Conservation (phyloP, 345 rosid species). For the Laguncularia racemosa region DNA sequence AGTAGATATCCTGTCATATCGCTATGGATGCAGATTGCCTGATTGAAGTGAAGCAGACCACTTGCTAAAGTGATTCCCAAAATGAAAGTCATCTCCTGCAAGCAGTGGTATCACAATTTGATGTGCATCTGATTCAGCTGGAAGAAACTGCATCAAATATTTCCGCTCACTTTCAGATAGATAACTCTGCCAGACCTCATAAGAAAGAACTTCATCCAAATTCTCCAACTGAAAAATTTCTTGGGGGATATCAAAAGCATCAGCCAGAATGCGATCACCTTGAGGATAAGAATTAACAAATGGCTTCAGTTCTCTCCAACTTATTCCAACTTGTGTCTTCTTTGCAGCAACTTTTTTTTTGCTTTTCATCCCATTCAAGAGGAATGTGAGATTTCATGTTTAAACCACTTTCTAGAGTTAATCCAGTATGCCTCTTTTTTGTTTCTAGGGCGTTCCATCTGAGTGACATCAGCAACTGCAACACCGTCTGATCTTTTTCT, state of each 20-base stretch:
- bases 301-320: constrained; percentile 56
- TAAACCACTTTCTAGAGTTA: constrained; percentile 29
- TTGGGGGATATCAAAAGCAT: constrained; percentile 51
- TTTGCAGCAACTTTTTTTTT: constrained; percentile 63
- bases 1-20: constrained; percentile 59
- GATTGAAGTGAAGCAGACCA: constrained; percentile 78
- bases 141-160: constrained; percentile 71
- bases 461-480: constrained; percentile 41
- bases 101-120: constrained; percentile 54
- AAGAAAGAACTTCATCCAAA: constrained; percentile 60
- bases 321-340: constrained; percentile 77
- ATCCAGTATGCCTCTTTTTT: constrained; percentile 55
- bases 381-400: constrained; percentile 56
- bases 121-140: constrained; percentile 45
- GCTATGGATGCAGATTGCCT: constrained; percentile 73
- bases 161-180: constrained; percentile 67
- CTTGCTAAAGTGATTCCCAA: constrained; percentile 70
- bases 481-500: constrained; percentile 67
- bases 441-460: constrained; percentile 46
- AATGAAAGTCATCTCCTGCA: constrained; percentile 69
- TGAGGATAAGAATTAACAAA: constrained; percentile 35
- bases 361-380: constrained; percentile 75
- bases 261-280: constrained; percentile 41
- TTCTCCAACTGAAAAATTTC: constrained; percentile 69
- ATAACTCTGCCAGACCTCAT: constrained; percentile 67